Conservation (phyloP, 208 protist species). For the Zelonia costaricensis region DNA sequence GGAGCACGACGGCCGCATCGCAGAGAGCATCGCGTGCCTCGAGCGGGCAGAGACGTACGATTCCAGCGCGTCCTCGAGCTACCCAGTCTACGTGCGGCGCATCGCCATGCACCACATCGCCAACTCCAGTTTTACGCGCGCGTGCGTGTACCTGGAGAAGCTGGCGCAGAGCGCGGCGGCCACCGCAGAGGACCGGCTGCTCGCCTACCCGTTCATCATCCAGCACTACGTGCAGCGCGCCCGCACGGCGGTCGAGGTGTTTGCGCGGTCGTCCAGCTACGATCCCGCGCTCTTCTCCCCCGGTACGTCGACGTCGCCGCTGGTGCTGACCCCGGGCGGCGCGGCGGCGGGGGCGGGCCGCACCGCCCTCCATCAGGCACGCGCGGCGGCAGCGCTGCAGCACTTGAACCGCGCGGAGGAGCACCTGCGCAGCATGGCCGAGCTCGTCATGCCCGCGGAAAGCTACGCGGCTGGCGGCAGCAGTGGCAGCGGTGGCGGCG, state of each 20-base stretch:
- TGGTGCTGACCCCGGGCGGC: slow-evolving; percentile 4
- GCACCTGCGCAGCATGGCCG: slow-evolving; percentile 19
- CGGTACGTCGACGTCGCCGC: not conserved
- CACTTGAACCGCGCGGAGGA: slow-evolving; percentile 26
- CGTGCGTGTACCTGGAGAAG: slow-evolving; percentile 70
- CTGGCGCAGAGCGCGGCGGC: slow-evolving; percentile 44
- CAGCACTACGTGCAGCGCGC: slow-evolving; percentile 64
- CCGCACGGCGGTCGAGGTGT: slow-evolving; percentile 46
- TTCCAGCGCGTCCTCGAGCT: slow-evolving; percentile 33
- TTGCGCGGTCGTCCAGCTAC: slow-evolving; percentile 53
- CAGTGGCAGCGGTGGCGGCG: not conserved
- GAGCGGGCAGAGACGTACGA: slow-evolving; percentile 78
- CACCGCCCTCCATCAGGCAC: slow-evolving; percentile 10
- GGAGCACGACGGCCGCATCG: slow-evolving; percentile 67
- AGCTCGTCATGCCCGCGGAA: slow-evolving; percentile 24
- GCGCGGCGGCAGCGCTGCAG: slow-evolving; percentile 23
- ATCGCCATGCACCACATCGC: slow-evolving; percentile 73
- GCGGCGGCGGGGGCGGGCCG: not conserved
- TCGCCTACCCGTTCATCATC: slow-evolving; percentile 68
- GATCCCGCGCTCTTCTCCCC: slow-evolving; percentile 29
- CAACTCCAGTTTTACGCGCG: slow-evolving; percentile 44
- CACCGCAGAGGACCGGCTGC: slow-evolving; percentile 47
- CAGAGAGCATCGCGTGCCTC: slow-evolving; percentile 73
- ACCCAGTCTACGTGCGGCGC: slow-evolving; percentile 66
- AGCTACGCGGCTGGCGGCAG: too few species aligned